Evolutionary conservation across 2,329 filamentous ascomycete genomes (phyloP).

Genomic region (Nannizzia gypsea): DNA sequence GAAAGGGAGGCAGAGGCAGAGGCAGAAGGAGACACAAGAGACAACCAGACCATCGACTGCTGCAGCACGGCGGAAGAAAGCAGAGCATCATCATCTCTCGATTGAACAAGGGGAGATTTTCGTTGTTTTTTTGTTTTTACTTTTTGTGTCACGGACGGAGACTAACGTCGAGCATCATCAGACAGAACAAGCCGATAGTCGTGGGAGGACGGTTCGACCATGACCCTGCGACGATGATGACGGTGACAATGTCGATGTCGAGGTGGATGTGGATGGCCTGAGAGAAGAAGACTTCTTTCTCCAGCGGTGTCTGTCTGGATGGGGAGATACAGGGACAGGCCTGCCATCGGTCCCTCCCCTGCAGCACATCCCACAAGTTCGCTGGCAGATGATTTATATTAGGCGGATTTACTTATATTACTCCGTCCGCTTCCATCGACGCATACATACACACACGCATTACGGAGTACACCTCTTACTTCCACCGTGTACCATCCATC

Average conservation of each 20-base stretch:
- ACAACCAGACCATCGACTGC: no score
- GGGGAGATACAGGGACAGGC: neutral
- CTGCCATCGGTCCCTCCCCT: neutral
- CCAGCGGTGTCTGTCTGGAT: neutral
- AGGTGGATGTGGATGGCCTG: no score
- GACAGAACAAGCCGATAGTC: neutral
- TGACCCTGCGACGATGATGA: no score
- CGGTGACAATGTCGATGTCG: no score
- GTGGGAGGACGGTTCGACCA: neutral
- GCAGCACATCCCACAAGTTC: neutral
- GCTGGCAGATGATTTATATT: no score
- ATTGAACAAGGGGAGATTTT: neutral
- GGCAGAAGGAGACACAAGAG: neutral
- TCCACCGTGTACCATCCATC: no score
- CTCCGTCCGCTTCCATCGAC: neutral
- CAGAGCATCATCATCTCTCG: no score
- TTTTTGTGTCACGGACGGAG: conserved; percentile 2
- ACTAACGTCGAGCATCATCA: conserved; percentile 1
- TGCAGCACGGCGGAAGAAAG: neutral
- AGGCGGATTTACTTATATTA: neutral
- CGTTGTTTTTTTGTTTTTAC: conserved; percentile 1
- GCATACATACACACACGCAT: no score
- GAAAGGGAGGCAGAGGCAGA: neutral
- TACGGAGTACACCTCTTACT: no score
- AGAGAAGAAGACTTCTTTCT: no score